Base-by-base conservation (phyloP, 768 basidiomycete genomes). In the Hericium erinaceus region DNA sequence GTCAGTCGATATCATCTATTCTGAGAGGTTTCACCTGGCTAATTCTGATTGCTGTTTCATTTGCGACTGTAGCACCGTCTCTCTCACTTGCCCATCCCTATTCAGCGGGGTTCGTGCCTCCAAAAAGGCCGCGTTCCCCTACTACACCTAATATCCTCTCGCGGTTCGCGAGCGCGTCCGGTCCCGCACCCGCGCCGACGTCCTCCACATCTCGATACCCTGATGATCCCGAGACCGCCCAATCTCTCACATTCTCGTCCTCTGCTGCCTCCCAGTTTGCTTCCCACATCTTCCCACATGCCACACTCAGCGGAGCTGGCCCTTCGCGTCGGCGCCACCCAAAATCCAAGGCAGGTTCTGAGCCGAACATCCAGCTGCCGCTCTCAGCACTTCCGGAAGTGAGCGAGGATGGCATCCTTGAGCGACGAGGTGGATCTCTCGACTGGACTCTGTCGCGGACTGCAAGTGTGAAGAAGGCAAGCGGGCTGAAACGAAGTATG, bases 401-500 rank as follows among this genome's bases (percentile, higher is more conserved):
- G 44, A 55, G 48, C 2, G 60, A 48, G 8, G 52, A 39, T 9
- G 33, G 26, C n/a, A n/a, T 22, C 11, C 50, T 54, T 28, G 38
- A 40, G 15, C 62, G 55, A 11, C 62, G 58, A 13, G 53, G 54
- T n/a, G 26, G 52, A 38, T 63, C 62, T 26, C 60, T 59, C 20
- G 60, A 61, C 9, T 52, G 55, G 3, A 15, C 54, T n/a, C 4
- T 44, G 8, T 50, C 22, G 24, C 20, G 24, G 24, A 16, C 49
- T 24, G n/a, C 33, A 33, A 33, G 33, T 33, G 1, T 55, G 15
- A 15, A 22, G 39, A 13, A 33, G 9, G 24, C 20, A 16, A 22
- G 54, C 24, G 22, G 18, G 16, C 54, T 55, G 26, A 37, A 39
- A 28, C 54, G 54, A 39, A 55, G 54, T 18, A 46, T 55, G 54